phyloP scores from a whole-genome alignment of 495 filamentous ascomycete species.

The Penicillium robsamsonii region DNA sequence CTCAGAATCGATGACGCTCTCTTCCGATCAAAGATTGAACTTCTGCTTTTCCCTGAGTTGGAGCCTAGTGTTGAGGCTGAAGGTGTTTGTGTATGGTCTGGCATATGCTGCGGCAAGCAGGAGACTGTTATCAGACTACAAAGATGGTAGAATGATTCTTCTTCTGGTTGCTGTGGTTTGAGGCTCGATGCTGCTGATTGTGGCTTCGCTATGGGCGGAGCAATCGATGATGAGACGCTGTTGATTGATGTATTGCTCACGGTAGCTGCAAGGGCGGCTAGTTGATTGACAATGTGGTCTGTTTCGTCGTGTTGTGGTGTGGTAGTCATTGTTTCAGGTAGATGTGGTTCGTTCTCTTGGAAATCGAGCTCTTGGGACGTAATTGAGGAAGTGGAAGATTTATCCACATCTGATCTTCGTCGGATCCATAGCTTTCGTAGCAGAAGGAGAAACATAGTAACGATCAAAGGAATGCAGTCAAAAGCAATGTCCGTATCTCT shows the following conservation, averaged over 20 bases:
- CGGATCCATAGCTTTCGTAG: conserved; percentile 9
- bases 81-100: background rate
- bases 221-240: background rate
- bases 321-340: background rate
- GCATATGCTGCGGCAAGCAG: conserved; percentile 9
- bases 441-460: conserved; percentile 15
- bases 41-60: background rate
- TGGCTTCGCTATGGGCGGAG: background rate
- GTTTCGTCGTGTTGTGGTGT: conserved; percentile 12
- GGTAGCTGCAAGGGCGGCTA: conserved; percentile 17
- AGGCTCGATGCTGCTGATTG: background rate
- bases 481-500: background rate
- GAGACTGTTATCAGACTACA: conserved; percentile 28
- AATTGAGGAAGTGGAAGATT: background rate
- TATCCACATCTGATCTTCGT: background rate
- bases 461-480: background rate
- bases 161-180: conserved; percentile 5
- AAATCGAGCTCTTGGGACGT: background rate
- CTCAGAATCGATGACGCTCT: conserved; percentile 24
- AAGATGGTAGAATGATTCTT: conserved; percentile 29
- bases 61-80: conserved; percentile 7
- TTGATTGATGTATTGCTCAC: conserved; percentile 11
- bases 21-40: conserved; percentile 13
- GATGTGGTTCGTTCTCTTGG: background rate
- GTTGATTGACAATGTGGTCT: conserved; percentile 17